These are phyloP conservation scores for Fragaria ananassa DNA, from an alignment of 306 rosid species.

Conservation along the genomic window DNA sequence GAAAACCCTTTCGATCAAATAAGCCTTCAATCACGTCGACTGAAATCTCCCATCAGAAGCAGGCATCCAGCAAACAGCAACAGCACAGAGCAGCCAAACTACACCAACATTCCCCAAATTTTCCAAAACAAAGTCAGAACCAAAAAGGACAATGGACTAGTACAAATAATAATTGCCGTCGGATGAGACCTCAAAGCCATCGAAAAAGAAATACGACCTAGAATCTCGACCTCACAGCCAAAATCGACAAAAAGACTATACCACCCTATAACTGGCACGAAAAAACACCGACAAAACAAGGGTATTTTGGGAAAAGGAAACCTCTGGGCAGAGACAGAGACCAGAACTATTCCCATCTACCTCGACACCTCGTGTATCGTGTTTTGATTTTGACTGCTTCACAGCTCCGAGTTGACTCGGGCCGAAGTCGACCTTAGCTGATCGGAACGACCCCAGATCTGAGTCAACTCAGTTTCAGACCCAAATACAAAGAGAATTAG, in stretches of 20 bases:
- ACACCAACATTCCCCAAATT: slow-evolving; percentile 25
- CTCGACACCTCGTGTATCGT: not conserved
- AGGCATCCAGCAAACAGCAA: slow-evolving; percentile 87
- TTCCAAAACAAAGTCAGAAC: slow-evolving; percentile 3
- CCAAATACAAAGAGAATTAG: not conserved
- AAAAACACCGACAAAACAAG: not conserved
- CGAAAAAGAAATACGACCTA: not conserved
- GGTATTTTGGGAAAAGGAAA: not conserved
- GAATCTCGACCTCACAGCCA: not conserved
- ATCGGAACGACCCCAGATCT: slow-evolving; percentile 27
- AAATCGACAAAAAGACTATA: not conserved
- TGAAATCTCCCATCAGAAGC: slow-evolving; percentile 51
- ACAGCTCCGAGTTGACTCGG: slow-evolving; percentile 14
- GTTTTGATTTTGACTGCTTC: not conserved
- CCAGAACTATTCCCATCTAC: not conserved
- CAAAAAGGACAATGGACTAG: not conserved
- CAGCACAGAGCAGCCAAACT: slow-evolving; percentile 99
- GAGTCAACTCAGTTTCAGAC: slow-evolving; percentile 20
- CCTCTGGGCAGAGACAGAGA: not conserved
- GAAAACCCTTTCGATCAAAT: not conserved
- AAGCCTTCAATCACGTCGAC: not conserved
- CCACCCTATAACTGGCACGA: not conserved
- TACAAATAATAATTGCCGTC: not conserved
- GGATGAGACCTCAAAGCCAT: not conserved
- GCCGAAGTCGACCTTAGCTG: slow-evolving; percentile 11